Base-by-base conservation (phyloP, 192 early-diverging fungal species). In the Mortierella alpina region DNA sequence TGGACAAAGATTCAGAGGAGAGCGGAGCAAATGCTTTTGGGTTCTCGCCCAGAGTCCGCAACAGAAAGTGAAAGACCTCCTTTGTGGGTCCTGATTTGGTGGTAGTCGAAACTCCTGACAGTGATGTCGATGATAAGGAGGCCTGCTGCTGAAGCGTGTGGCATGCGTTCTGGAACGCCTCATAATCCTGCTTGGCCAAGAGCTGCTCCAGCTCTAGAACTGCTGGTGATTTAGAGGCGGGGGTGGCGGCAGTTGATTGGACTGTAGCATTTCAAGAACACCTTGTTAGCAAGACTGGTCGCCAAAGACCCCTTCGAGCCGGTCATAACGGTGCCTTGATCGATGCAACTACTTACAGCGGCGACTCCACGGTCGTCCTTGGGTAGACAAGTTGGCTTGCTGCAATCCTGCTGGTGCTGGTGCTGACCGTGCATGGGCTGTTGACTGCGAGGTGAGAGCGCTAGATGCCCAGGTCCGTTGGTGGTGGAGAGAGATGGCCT, bases 111-210 rank as follows among this genome's bases (percentile, higher is more conserved):
- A 31, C 31, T 31, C 31, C 31, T 31, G 31, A 31, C 31, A 31
- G 31, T 31, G 31, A 31, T 1, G 31, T 31, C 31, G 31, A 31
- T 31, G 31, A 3, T 3, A 14, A 47, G 60, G 45, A 63, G 60
- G 10, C n/a, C 22, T 17, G 18, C 7, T 31, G 31, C 31, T 31
- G 31, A 31, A 31, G 31, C 31, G 31, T 31, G 31, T 31, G 2
- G 20, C 59, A 80, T 7, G 77, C 59, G 15, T 68, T 51, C 39
- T 80, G 77, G 45, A 72, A 80, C 60, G 65, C 77, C 17, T 23
- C 66, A 49, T 63, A 63, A 9, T 80, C 77, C 4, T 54, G 47
- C 45, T 72, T 72, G 40, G 46, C 49, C 14, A 80, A 20, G 13
- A 72, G 39, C 31, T 63, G 59, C 20, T 72, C 77, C 52, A 80